phyloP scores from a whole-genome alignment of 73 alveolate genomes.

The Paramecium pentaurelia region DNA sequence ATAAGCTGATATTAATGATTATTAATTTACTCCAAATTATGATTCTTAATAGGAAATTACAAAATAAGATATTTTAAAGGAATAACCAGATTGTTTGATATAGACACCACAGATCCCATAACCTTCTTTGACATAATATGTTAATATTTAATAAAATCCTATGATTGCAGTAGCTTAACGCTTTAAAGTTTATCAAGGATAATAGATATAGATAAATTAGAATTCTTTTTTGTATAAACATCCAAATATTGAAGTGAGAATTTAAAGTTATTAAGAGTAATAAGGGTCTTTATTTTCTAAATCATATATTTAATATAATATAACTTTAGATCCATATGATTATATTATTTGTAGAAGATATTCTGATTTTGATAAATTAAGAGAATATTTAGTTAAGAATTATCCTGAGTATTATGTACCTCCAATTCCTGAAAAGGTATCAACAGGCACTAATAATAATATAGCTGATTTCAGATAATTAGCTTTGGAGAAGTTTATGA shows the following conservation, averaged over 20 bases:
- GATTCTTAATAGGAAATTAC: not conserved
- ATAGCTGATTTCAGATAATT: not conserved
- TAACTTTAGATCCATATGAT: not conserved
- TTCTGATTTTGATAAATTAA: not conserved
- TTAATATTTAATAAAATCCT: not conserved
- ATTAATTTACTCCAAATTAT: not conserved
- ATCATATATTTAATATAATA: not conserved
- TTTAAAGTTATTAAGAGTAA: not conserved
- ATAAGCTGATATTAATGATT: not conserved
- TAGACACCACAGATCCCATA: not conserved
- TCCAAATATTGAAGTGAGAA: not conserved
- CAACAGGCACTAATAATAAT: not conserved
- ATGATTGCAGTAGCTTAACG: not conserved
- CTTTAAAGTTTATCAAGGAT: not conserved
- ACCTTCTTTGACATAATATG: not conserved
- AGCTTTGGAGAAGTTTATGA: not conserved
- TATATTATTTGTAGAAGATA: not conserved
- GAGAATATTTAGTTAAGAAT: not conserved
- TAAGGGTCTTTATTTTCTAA: not conserved
- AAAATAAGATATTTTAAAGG: not conserved
- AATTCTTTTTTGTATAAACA: not conserved
- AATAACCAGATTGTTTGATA: not conserved
- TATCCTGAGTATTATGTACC: constrained; percentile 5
- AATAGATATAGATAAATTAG: not conserved
- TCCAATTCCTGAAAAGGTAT: constrained; percentile 4